These are phyloP conservation scores for Paecilomyces sp. DNA, from an alignment of 2,329 filamentous ascomycete species.

Conservation along the genomic window DNA sequence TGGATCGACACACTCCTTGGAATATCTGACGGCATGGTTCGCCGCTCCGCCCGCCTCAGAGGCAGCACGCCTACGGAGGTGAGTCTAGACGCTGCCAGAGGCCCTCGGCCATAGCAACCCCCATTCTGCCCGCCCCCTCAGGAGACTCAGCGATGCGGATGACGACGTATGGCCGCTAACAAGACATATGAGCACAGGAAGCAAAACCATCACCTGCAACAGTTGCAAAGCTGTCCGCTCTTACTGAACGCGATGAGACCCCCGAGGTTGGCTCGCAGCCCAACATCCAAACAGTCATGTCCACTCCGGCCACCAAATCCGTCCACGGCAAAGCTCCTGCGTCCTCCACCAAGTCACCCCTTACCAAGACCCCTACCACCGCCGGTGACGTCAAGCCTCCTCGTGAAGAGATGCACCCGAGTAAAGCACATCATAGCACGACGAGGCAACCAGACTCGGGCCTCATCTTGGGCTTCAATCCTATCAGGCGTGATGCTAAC, in stretches of 20 bases:
- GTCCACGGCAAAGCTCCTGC: conserved; percentile 22
- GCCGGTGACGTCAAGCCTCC: conserved; percentile 62
- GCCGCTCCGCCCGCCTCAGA: conserved; percentile 35
- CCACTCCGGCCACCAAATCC: conserved; percentile 11
- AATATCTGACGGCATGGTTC: conserved; percentile 25
- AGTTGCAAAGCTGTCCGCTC: conserved; percentile 31
- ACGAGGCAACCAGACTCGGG: conserved; percentile 72
- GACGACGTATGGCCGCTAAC: conserved; percentile 1
- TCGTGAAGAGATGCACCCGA: conserved; percentile 83
- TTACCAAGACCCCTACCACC: conserved; percentile 36
- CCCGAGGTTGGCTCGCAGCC: conserved; percentile 23
- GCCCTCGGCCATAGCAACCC: conserved; percentile 7
- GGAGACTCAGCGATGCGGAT: not conserved
- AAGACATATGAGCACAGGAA: conserved; percentile 13
- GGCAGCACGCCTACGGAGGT: conserved; percentile 26
- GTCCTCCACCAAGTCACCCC: conserved; percentile 16
- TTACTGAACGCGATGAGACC: conserved; percentile 42
- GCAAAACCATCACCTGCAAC: conserved; percentile 13
- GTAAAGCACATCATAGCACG: conserved; percentile 67
- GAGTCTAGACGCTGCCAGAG: conserved; percentile 5
- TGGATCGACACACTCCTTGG: not conserved
- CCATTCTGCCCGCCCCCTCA: not conserved
- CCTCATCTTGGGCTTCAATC: conserved; percentile 72
- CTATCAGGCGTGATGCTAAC: conserved; percentile 50
- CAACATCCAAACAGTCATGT: conserved; percentile 13